Base-by-base conservation (phyloP, 1,284 basidiomycete species). In the Tilletia setariae region DNA sequence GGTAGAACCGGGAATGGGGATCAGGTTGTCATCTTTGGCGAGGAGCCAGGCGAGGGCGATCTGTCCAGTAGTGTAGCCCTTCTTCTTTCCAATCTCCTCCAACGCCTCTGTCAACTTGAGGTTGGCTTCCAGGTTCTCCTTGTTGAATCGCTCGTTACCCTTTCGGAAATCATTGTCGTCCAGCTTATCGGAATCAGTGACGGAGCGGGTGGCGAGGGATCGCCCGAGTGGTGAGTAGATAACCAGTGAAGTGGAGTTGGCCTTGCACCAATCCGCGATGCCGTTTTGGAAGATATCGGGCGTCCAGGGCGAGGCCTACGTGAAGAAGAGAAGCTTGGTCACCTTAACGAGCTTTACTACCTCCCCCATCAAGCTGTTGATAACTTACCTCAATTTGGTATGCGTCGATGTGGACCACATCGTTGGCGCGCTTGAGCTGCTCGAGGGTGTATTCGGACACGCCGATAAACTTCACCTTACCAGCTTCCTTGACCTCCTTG, bases 391-490 rank as follows among this genome's bases (percentile, higher is more conserved):
- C 84, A 74, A 84, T 83, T 72, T 84, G 83, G 9, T 84, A 67
- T 4, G 84, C 84, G 66, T 84, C 84, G 69, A 85, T 84, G 63
- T 84, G 79, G 11, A 76, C 82, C 63, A 84, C 78, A 76, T 72
- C 49, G 64, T 67, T 68, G 59, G 71, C 70, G 1, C 51, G 42
- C 30, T 73, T 62, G n/a, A 78, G 69, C 56, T 73, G 73, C 13
- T 72, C 74, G 2, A 73, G 67, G 47, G 67, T 74, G 72, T 83
- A 83, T 69, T 83, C 83, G 42, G 71, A 78, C 70, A 91, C 79
- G 68, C 91, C 92, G 72, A 93, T 90, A 82, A 91, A 90, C 84
- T 87, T 90, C 2, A 85, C 87, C 65, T 90, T 81, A 19, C 89
- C 89, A 56, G 86, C 85, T 70, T 91, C 89, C 64, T 89, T 88